Base-by-base conservation (phyloP, 805 yeast genomes). In the Nakazawaea holstii region DNA sequence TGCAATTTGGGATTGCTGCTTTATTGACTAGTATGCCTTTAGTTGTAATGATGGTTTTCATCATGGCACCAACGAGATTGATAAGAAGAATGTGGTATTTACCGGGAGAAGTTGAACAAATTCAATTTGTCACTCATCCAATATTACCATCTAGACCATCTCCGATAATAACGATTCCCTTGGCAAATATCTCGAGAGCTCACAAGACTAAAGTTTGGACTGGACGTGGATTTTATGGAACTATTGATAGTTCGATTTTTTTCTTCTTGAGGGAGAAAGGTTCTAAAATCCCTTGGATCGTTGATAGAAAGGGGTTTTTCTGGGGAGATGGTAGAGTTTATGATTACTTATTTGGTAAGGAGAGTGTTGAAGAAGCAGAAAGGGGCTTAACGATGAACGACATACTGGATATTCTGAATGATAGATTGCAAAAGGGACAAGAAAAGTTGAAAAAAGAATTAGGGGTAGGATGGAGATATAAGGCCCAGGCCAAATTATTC, bases 271-370 rank as follows among this genome's bases (percentile, higher is more conserved):
- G 78, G 61, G 92, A 87, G 56, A 64, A 68, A 20, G 74, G 76
- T 17, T 64, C 59, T 36, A 65, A 69, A 49, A 69, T 77, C 35
- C 88, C 87, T 24, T 87, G 91, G 88, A 67, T 84, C 14, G 84
- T 87, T 15, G 96, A 88, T 60, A 72, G 96, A 54, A 82, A 80
- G 56, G 96, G 95, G 10, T 88, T 89, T 72, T 88, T 86, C 67
- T 88, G 95, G 95, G 91, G 94, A 31, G 95, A 88, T 62, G 96
- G 95, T 13, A 72, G 96, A 50, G 84, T 88, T 1, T 84, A 83
- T 64, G 96, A 88, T 61, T 76, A 79, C 45, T 57, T 88, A n/a
- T 84, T 88, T 55, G 94, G 95, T 20, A 83, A 85, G 58, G 94
- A 87, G 59, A 65, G 86, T 1, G 60, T 87, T n/a, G 84, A 81